phyloP scores from a whole-genome alignment of 1,139 yeast genomes.

The Blastobotrys illinoisensis region DNA sequence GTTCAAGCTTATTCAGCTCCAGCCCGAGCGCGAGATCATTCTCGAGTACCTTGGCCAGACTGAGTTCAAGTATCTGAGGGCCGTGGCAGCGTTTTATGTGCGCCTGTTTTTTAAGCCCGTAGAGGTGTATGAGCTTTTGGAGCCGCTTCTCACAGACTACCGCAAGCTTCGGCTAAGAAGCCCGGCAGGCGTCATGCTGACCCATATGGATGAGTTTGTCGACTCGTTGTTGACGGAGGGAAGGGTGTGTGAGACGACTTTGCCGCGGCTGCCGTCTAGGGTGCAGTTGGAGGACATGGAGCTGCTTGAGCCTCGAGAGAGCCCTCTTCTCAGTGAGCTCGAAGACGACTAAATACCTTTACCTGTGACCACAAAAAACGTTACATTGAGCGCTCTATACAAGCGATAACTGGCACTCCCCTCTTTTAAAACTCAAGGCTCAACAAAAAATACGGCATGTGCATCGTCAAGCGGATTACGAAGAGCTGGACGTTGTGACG shows the following conservation, averaged over 20 bases:
- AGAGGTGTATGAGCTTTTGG: conserved; percentile 46
- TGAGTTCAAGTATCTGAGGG: conserved; percentile 64
- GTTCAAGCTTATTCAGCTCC: conserved; percentile 57
- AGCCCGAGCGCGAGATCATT: conserved; percentile 51
- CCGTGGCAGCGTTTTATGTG: conserved; percentile 52
- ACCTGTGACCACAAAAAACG: too few species aligned
- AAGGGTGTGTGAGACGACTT: conserved; percentile 52
- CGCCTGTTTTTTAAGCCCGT: conserved; percentile 46
- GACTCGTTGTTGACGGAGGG: conserved; percentile 47
- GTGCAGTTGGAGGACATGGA: conserved; percentile 37
- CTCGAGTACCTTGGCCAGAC: conserved; percentile 47
- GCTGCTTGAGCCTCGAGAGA: conserved; percentile 34
- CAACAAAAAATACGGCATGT: too few species aligned
- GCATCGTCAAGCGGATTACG: too few species aligned
- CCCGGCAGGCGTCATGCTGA: conserved; percentile 31
- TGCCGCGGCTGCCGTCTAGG: conserved; percentile 54
- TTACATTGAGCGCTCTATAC: too few species aligned
- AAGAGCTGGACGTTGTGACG: too few species aligned
- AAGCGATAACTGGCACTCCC: too few species aligned
- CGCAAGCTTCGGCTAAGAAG: conserved; percentile 43
- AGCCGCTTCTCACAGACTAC: conserved; percentile 49
- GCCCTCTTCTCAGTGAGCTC: conserved; percentile 29
- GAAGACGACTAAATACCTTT: conserved; percentile 11
- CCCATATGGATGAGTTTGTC: conserved; percentile 55
- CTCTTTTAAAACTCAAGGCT: too few species aligned